Evolutionary conservation across 139 green algal genomes (phyloP).

Genomic region (Haematococcus lacustris): DNA sequence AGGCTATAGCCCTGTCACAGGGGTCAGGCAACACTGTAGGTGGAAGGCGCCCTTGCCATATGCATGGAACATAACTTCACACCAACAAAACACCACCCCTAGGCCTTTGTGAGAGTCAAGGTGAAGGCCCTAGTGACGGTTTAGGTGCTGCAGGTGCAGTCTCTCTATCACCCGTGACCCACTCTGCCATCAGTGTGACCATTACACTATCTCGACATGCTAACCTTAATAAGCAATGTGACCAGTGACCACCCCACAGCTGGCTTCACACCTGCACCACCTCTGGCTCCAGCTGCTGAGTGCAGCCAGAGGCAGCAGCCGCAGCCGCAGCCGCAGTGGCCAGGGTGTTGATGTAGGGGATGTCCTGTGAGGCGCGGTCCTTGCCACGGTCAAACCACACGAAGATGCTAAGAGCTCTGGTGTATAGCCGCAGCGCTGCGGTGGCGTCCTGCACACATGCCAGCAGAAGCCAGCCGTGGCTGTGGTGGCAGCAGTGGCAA

Average conservation of each 20-base stretch:
- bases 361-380: slow-evolving; percentile 16
- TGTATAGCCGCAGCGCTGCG: slow-evolving; percentile 18
- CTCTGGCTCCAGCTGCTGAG: slow-evolving; percentile 5
- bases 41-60: no score
- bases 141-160: not conserved
- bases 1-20: not conserved
- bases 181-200: not conserved
- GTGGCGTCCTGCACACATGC: slow-evolving; percentile 15
- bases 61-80: no score
- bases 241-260: not conserved
- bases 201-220: not conserved
- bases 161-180: not conserved
- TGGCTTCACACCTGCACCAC: slow-evolving; percentile 8
- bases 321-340: not conserved
- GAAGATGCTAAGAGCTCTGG: slow-evolving; percentile 17
- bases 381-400: slow-evolving; percentile 34
- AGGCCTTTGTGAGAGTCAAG: no score
- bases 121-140: no score
- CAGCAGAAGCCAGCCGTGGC: no score
- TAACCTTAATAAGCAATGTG: not conserved
- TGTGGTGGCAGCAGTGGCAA: no score
- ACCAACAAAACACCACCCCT: no score
- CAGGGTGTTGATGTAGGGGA: slow-evolving; percentile 16
- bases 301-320: no score
- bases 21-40: no score